Evolutionary conservation across 129 eudicot genomes (phyloP).

Genomic region (Lactuca sativa): DNA sequence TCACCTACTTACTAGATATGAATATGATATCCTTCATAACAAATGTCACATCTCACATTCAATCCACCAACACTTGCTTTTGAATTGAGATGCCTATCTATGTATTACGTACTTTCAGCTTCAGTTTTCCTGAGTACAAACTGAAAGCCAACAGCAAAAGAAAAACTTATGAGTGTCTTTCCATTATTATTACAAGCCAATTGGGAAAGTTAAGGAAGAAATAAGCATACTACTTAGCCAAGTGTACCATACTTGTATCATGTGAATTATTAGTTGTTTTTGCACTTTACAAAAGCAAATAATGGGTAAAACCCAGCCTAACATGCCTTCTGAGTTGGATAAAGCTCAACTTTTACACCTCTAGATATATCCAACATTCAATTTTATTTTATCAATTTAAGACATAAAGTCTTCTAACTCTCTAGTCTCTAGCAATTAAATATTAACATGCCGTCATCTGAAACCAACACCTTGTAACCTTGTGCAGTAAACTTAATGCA

Average conservation of each 20-base stretch:
- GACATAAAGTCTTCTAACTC: too few species aligned
- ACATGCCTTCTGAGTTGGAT: background rate
- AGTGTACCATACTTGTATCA: background rate
- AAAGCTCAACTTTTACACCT: background rate
- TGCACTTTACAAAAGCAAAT: background rate
- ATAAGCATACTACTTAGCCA: too few species aligned
- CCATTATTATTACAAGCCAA: too few species aligned
- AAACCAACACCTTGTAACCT: too few species aligned
- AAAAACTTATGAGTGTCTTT: background rate
- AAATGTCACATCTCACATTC: conserved; percentile 19
- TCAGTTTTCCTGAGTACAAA: conserved; percentile 22
- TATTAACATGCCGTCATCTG: too few species aligned
- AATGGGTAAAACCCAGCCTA: background rate
- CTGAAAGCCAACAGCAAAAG: background rate
- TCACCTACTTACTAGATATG: conserved; percentile 14
- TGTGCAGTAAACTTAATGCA: background rate
- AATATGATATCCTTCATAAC: conserved; percentile 24
- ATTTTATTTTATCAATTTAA: too few species aligned
- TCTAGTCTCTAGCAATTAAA: too few species aligned
- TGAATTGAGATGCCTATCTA: conserved; percentile 13
- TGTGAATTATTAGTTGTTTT: conserved; percentile 10
- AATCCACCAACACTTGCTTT: conserved; percentile 5
- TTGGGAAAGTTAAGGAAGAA: too few species aligned
- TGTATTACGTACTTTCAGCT: conserved; percentile 13
- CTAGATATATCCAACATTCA: background rate